phyloP scores from a whole-genome alignment of 108 stramenopile species.

The Pseudonitzschia multiseries region DNA sequence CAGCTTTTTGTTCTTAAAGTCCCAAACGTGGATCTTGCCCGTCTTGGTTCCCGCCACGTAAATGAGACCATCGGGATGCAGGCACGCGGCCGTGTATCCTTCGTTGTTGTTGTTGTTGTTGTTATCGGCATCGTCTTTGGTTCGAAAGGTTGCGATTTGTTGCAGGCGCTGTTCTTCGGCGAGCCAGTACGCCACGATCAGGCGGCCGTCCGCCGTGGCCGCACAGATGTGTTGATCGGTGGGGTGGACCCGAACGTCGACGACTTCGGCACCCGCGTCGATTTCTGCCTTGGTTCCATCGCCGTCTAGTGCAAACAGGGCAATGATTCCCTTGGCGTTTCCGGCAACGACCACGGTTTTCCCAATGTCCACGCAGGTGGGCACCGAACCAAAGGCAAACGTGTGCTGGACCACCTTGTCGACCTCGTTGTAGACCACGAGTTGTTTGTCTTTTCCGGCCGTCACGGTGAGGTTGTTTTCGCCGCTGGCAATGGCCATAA shows the following conservation, averaged over 20 bases:
- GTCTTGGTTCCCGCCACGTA: slow-evolving; percentile 60
- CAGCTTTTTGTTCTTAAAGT: slow-evolving; percentile 74
- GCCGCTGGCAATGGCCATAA: slow-evolving; percentile 23
- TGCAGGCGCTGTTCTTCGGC: slow-evolving; percentile 23
- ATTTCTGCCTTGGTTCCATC: slow-evolving; percentile 20
- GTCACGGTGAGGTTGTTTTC: slow-evolving; percentile 42
- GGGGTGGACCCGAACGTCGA: slow-evolving; percentile 52
- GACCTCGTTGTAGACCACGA: slow-evolving; percentile 57
- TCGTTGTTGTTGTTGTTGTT: slow-evolving; percentile 6
- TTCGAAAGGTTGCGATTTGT: neutral
- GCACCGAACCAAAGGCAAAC: slow-evolving; percentile 23
- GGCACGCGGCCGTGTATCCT: slow-evolving; percentile 50
- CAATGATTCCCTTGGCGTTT: slow-evolving; percentile 21
- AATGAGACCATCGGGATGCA: slow-evolving; percentile 94
- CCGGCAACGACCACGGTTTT: slow-evolving; percentile 29
- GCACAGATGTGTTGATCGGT: slow-evolving; percentile 50
- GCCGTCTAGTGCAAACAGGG: slow-evolving; percentile 29
- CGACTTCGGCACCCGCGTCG: slow-evolving; percentile 50
- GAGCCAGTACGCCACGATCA: slow-evolving; percentile 29
- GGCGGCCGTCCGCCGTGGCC: slow-evolving; percentile 11
- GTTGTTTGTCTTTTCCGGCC: slow-evolving; percentile 72
- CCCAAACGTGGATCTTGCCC: slow-evolving; percentile 77
- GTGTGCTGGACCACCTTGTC: slow-evolving; percentile 49
- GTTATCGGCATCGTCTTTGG: neutral
- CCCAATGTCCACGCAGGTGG: slow-evolving; percentile 29